These are phyloP conservation scores for Solanum piurae DNA, from an alignment of 257 asterid species.

Conservation along the genomic window DNA sequence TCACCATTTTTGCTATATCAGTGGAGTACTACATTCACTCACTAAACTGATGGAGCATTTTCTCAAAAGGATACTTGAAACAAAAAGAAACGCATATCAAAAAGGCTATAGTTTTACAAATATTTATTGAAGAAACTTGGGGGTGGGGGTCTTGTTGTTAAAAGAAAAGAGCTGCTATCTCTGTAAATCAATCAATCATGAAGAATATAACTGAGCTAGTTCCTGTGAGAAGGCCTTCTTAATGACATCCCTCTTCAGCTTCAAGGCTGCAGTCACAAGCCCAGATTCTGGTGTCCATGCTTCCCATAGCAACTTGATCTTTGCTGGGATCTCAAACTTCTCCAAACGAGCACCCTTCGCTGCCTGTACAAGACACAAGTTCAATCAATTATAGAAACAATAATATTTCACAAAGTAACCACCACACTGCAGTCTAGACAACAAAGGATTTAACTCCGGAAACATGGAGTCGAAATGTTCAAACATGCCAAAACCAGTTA, in stretches of 20 bases:
- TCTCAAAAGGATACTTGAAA: not conserved
- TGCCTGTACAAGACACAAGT: slow-evolving; percentile 12
- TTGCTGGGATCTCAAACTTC: slow-evolving; percentile 40
- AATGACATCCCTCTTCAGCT: slow-evolving; percentile 46
- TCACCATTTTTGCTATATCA: not conserved
- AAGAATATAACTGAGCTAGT: slow-evolving; percentile 51
- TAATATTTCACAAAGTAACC: not conserved
- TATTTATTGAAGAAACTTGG: not conserved
- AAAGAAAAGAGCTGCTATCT: not conserved
- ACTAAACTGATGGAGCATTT: not conserved
- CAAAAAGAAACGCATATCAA: not conserved
- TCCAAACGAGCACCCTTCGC: slow-evolving; percentile 34
- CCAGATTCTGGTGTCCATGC: slow-evolving; percentile 53
- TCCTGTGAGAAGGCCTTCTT: slow-evolving; percentile 66
- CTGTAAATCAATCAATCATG: slow-evolving; percentile 20
- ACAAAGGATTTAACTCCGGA: not conserved
- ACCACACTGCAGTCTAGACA: not conserved
- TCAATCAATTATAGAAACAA: not conserved
- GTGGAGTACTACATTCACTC: not conserved
- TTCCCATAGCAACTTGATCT: slow-evolving; percentile 32
- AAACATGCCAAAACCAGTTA: not conserved
- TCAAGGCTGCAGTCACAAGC: slow-evolving; percentile 42
- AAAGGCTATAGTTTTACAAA: not conserved
- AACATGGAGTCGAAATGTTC: not conserved
- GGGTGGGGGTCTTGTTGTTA: not conserved